Percentiles rank a stretch among this genome's conserved stretches.
phyloP scores from a whole-genome alignment of 129 eudicot genomes.

The Helianthus tuberosus region DNA sequence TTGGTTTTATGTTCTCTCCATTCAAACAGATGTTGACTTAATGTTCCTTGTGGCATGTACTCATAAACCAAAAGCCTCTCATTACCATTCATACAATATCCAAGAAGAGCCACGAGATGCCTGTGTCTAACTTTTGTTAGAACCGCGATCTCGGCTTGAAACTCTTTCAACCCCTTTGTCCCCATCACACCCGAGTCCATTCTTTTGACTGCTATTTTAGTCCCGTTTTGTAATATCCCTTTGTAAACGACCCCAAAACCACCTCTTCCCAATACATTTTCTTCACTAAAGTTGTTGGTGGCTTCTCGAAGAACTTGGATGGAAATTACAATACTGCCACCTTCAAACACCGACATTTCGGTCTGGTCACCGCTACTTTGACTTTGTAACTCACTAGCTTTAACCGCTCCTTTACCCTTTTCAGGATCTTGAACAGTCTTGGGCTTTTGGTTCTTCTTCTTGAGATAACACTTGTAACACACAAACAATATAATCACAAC shows the following conservation, averaged over 20 bases:
- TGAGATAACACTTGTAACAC: conserved; percentile 37
- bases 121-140: conserved; percentile 12
- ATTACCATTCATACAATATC: conserved; percentile 20
- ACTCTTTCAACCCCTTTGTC: conserved; percentile 18
- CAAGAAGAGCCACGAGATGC: conserved; percentile 22
- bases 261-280: conserved; percentile 18
- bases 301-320: conserved; percentile 3
- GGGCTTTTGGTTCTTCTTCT: conserved; percentile 36
- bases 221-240: not conserved
- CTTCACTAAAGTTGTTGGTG: conserved; percentile 10
- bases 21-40: conserved; percentile 21
- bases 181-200: conserved; percentile 10
- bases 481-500: conserved; percentile 43
- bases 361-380: not conserved
- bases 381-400: conserved; percentile 14
- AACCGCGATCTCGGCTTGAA: conserved; percentile 6
- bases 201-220: conserved; percentile 11
- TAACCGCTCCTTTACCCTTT: conserved; percentile 38
- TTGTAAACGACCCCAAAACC: conserved; percentile 19
- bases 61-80: conserved; percentile 20
- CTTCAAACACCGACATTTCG: not conserved
- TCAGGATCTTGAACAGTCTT: conserved; percentile 44
- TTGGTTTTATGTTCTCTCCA: not conserved
- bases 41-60: conserved; percentile 16
- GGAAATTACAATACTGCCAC: conserved; percentile 9